These are phyloP conservation scores for Polygonum aviculare DNA, from an alignment of 148 eudicot species.

Conservation along the genomic window DNA sequence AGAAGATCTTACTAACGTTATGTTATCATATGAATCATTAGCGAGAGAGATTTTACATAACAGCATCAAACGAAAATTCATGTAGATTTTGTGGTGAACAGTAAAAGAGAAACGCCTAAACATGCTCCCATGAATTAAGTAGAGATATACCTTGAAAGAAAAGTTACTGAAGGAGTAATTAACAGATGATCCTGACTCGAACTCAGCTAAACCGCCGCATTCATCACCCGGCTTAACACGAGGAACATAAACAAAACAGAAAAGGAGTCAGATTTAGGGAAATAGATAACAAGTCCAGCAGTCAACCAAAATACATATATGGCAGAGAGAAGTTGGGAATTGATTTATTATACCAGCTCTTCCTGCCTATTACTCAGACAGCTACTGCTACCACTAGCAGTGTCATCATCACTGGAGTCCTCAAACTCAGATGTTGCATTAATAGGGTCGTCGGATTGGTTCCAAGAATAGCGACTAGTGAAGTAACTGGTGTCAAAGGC, in stretches of 20 bases:
- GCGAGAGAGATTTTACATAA: background rate
- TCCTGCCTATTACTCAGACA: slow-evolving; percentile 75
- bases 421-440: slow-evolving; percentile 69
- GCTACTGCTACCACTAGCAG: slow-evolving; percentile 80
- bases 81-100: background rate
- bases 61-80: background rate
- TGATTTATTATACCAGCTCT: slow-evolving; percentile 46
- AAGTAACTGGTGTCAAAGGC: slow-evolving; percentile 93
- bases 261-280: background rate
- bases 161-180: slow-evolving; percentile 96
- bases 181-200: slow-evolving; percentile 56
- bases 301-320: background rate
- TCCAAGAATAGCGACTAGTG: slow-evolving; percentile 88
- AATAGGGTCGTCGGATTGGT: slow-evolving; percentile 74
- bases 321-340: background rate
- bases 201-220: slow-evolving; percentile 58
- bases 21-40: background rate
- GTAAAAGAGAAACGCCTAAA: background rate
- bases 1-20: background rate
- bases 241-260: background rate
- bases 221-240: slow-evolving; percentile 64
- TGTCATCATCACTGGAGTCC: slow-evolving; percentile 70
- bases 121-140: background rate
- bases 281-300: background rate
- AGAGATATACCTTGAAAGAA: slow-evolving; percentile 76